Evolutionary conservation across 305 asterid genomes (phyloP).

Genomic region (Rubia tinctorum): DNA sequence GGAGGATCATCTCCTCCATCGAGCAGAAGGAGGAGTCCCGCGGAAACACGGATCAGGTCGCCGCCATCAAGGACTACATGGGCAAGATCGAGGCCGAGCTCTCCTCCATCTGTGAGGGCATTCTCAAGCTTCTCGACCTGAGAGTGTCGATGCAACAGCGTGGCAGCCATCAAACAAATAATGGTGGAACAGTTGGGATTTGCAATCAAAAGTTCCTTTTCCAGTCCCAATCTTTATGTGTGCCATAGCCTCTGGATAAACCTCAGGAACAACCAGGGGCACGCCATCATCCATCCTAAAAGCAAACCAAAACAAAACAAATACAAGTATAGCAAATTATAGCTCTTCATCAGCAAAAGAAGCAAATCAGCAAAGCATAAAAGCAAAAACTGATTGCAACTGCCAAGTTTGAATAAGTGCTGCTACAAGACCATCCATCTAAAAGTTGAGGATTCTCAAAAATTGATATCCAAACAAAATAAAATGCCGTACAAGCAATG

Average conservation of each 20-base stretch:
- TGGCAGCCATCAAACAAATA: constrained; percentile 90
- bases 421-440: no score
- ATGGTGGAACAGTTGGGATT: constrained; percentile 95
- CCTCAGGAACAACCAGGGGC: constrained; percentile 88
- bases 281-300: constrained; percentile 87
- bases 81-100: constrained; percentile 39
- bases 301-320: no score
- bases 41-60: constrained; percentile 40
- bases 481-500: no score
- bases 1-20: constrained; percentile 43
- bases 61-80: constrained; percentile 30
- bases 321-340: no score
- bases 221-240: constrained; percentile 66
- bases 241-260: constrained; percentile 39
- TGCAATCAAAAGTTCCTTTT: constrained; percentile 80
- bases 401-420: no score
- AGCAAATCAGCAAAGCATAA: no score
- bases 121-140: constrained; percentile 44
- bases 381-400: no score
- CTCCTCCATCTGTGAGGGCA: constrained; percentile 33
- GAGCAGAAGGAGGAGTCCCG: constrained; percentile 44
- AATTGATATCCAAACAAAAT: no score
- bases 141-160: constrained; percentile 89
- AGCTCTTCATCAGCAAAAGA: no score
- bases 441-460: no score